A percentile compares a stretch with the other conserved stretches of the same genome.
Evolutionary conservation across 306 rosid genomes (phyloP).

Genomic region (Sesbania bispinosa): DNA sequence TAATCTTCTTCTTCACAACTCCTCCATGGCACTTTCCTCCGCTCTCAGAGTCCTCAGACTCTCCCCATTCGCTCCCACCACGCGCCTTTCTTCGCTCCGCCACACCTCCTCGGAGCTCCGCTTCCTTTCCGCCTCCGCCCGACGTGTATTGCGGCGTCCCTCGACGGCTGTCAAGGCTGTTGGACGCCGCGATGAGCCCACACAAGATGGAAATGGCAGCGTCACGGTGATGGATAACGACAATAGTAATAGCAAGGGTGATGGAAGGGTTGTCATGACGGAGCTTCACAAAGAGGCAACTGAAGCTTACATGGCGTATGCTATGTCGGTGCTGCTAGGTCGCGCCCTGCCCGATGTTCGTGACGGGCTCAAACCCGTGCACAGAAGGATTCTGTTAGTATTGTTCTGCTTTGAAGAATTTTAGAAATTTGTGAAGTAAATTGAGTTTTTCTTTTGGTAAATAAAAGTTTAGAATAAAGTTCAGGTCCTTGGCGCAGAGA

Average conservation of each 20-base stretch:
- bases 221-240: conserved; percentile 42
- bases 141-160: conserved; percentile 14
- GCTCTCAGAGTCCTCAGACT: conserved; percentile 60
- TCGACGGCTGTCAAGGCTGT: conserved; percentile 8
- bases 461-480: no score
- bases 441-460: no score
- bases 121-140: conserved; percentile 41
- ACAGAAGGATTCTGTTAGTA: conserved; percentile 87
- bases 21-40: conserved; percentile 62
- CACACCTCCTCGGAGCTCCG: conserved; percentile 46
- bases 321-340: conserved; percentile 93
- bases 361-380: conserved; percentile 95
- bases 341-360: conserved; percentile 97
- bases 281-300: conserved; percentile 87
- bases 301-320: conserved; percentile 86
- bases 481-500: no score
- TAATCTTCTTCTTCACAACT: background rate
- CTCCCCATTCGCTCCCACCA: conserved; percentile 25
- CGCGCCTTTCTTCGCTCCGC: conserved; percentile 32
- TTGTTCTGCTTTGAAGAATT: background rate
- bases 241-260: conserved; percentile 21
- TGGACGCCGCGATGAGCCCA: conserved; percentile 35
- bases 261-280: conserved; percentile 47
- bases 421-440: background rate
- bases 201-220: conserved; percentile 60